Base-by-base conservation (phyloP, 495 filamentous ascomycete genomes). In the Bacidia rubella region DNA sequence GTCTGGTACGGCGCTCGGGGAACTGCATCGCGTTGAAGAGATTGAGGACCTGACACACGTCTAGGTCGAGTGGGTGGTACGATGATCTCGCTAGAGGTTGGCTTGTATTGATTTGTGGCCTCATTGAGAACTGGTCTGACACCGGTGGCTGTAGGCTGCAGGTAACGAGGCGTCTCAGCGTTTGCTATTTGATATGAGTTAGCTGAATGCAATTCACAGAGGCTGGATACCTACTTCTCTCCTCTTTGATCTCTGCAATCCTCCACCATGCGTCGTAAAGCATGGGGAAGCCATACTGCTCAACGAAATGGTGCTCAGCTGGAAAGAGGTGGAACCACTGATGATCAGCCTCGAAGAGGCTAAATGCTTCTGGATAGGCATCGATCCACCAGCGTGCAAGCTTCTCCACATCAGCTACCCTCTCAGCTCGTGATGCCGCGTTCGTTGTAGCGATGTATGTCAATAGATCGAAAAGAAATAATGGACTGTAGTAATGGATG, bases 401-500 rank as follows among this genome's bases (percentile, higher is more conserved):
- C 9, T 43, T 23, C 10, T 47, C 22, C 25, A 57, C 41, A 1
- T 38, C 24, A 7, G 39, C 11, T 22, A 32, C 24, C 38, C 51
- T 26, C 47, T 11, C 47, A 17, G 1, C 4, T 38, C 17, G 49
- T 1, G 20, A 44, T 15, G 19, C 29, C 11, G n/a, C 20, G 26
- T 61, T 61, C 21, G 32, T 42, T 0, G 22, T 4, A 5, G 52
- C 57, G 39, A 62, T 62, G 19, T 52, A 29, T 22, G 17, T 19
- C 22, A 62, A 54, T 20, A 62, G 54, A 11, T 52, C 43, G 23
- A 43, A 52, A n/a, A 79, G 65, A 51, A 80, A 80, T 20, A 54
- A 53, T 0, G 67, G 61, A 3, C 73, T 69, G 15, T 70, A 52
- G 24, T 63, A 12, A 47, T 69, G 73, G 23, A 78, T 69, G 48